These are phyloP conservation scores for Aspergillus fumigatus DNA, from an alignment of 2,329 filamentous ascomycete species.

Conservation along the genomic window DNA sequence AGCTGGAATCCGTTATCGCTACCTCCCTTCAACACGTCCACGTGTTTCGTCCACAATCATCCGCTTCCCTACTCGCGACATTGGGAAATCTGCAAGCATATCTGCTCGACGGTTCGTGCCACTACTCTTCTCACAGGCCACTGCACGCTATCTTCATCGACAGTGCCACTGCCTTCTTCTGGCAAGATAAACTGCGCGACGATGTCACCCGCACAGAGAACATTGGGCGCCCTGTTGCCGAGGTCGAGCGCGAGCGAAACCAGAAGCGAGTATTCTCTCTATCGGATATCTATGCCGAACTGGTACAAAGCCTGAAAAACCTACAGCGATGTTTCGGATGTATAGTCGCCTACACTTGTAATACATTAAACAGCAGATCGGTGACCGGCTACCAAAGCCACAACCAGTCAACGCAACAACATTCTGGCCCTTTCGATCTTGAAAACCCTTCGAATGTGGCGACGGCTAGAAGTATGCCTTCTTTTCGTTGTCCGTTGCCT, in stretches of 20 bases:
- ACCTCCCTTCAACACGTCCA: constrained; percentile 52
- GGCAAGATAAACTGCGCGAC: constrained; percentile 46
- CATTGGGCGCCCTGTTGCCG: constrained; percentile 26
- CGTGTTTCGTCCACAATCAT: constrained; percentile 53
- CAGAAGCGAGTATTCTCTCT: constrained; percentile 26
- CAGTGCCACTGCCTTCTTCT: constrained; percentile 53
- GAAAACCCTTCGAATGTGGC: constrained; percentile 7
- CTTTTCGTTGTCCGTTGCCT: constrained; percentile 33
- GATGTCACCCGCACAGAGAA: constrained; percentile 40
- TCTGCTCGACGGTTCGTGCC: constrained; percentile 42
- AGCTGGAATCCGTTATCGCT: constrained; percentile 28
- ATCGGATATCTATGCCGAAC: constrained; percentile 26
- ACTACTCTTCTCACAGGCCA: constrained; percentile 44
- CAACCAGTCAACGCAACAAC: constrained; percentile 4
- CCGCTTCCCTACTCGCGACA: constrained; percentile 47
- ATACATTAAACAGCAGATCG: constrained; percentile 16
- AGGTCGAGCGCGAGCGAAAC: constrained; percentile 25
- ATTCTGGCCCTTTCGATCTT: constrained; percentile 18
- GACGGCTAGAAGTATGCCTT: constrained; percentile 14
- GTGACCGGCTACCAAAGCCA: neutral
- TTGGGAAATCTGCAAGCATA: constrained; percentile 46
- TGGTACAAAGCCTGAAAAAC: constrained; percentile 27
- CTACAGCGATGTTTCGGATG: constrained; percentile 38
- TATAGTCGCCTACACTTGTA: constrained; percentile 36
- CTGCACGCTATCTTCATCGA: constrained; percentile 53